Conservation (phyloP, 176 grass and related monocot genomes). For the barley (Hordeum vulgare) region DNA sequence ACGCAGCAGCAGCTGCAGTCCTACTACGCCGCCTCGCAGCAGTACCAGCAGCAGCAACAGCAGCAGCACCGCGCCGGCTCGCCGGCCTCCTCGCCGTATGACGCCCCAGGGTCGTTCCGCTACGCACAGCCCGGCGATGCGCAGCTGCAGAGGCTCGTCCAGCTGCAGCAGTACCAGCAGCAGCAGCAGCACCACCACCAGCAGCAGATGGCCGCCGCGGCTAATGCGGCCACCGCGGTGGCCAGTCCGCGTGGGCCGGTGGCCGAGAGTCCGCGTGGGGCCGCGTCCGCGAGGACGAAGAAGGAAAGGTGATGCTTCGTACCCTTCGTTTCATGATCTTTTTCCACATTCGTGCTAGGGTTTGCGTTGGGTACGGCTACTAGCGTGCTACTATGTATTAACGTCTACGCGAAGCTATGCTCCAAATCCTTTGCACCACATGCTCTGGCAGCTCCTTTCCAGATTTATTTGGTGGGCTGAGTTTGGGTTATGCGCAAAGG, state of each 20-base stretch:
- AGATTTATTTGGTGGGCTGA: slow-evolving; percentile 17
- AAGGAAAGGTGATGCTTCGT: slow-evolving; percentile 32
- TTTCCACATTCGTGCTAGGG: slow-evolving; percentile 16
- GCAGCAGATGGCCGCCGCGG: slow-evolving; percentile 12
- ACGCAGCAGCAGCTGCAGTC: slow-evolving; percentile 33
- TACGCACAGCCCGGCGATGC: slow-evolving; percentile 25
- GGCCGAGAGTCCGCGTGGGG: slow-evolving; percentile 40
- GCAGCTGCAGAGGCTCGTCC: slow-evolving; percentile 50
- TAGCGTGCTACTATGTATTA: not conserved
- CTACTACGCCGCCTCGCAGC: slow-evolving; percentile 34
- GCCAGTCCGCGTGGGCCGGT: slow-evolving; percentile 34
- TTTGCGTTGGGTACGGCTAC: slow-evolving; percentile 16
- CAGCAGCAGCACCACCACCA: slow-evolving; percentile 7
- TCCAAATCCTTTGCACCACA: not conserved
- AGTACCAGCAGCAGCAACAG: slow-evolving; percentile 41
- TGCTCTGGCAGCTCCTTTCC: not conserved
- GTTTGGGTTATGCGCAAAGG: not conserved
- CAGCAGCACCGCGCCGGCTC: slow-evolving; percentile 25
- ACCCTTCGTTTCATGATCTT: not conserved
- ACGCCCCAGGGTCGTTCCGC: not conserved
- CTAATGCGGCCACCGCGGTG: not conserved
- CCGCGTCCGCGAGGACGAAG: slow-evolving; percentile 19
- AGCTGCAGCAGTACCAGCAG: slow-evolving; percentile 34
- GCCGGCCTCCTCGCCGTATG: slow-evolving; percentile 25
- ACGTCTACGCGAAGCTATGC: slow-evolving; percentile 26